phyloP scores from a whole-genome alignment of 371 early-diverging fungal species.

The Saksenaea oblongispora region DNA sequence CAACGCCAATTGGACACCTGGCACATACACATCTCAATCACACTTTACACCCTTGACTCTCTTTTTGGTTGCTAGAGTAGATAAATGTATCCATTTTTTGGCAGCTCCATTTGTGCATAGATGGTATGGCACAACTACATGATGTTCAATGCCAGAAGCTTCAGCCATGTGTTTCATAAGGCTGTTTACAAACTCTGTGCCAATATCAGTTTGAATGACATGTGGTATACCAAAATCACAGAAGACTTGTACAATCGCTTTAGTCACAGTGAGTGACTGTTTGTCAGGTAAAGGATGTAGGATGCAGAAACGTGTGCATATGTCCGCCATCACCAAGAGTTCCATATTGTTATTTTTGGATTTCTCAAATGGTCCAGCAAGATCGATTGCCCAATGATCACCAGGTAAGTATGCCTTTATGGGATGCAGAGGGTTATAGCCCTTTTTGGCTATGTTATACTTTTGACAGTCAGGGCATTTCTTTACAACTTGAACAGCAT shows the following conservation, averaged over 20 bases:
- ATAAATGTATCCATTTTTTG: slow-evolving; percentile 2
- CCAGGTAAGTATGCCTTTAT: slow-evolving; percentile 15
- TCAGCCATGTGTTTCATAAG: not conserved
- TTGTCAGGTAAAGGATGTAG: slow-evolving; percentile 24
- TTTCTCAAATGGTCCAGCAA: slow-evolving; percentile 4
- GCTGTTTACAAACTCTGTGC: slow-evolving; percentile 26
- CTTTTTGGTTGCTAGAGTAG: not conserved
- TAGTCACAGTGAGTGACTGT: slow-evolving; percentile 14
- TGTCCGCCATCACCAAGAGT: slow-evolving; percentile 21
- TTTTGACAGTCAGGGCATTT: slow-evolving; percentile 15
- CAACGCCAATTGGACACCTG: too few species aligned
- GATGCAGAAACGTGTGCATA: slow-evolving; percentile 26
- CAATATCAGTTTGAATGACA: slow-evolving; percentile 27
- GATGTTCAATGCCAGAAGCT: slow-evolving; percentile 1
- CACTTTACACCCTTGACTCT: too few species aligned
- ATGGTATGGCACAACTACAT: slow-evolving; percentile 1
- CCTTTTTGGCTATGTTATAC: slow-evolving; percentile 12
- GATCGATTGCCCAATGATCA: slow-evolving; percentile 20
- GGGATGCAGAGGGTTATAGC: slow-evolving; percentile 13
- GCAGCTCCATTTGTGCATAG: slow-evolving; percentile 4
- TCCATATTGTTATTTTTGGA: slow-evolving; percentile 10
- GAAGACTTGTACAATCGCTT: slow-evolving; percentile 3
- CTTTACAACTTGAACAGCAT: slow-evolving; percentile 5
- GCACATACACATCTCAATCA: too few species aligned
- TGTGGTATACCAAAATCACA: too few species aligned